phyloP scores from a whole-genome alignment of 805 yeast genomes.

The Kockiozyma suomiensis region DNA sequence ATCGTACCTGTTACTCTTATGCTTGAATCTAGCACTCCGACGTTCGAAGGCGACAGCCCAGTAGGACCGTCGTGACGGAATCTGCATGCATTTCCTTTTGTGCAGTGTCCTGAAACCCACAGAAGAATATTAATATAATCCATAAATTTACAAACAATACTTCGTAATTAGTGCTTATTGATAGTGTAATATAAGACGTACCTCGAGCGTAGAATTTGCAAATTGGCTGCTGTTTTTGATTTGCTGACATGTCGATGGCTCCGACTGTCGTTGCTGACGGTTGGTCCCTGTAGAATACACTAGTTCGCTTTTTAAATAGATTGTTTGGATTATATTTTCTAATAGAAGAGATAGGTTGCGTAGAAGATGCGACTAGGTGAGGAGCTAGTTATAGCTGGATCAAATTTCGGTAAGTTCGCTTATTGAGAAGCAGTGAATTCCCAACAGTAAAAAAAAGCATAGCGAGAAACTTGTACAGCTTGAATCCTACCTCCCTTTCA shows the following conservation, averaged over 20 bases:
- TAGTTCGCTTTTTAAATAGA: too few species aligned
- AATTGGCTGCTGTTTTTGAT: background rate
- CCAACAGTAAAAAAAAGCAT: background rate
- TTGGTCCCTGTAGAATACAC: too few species aligned
- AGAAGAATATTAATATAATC: background rate
- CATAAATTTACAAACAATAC: background rate
- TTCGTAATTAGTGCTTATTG: background rate
- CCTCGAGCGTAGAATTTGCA: background rate
- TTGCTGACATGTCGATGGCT: background rate
- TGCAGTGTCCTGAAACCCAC: background rate
- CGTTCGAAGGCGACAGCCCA: background rate
- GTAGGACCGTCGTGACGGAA: conserved; percentile 7
- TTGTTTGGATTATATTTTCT: too few species aligned
- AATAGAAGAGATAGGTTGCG: too few species aligned
- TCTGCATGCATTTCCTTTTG: background rate
- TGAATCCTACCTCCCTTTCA: too few species aligned
- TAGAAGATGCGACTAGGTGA: too few species aligned
- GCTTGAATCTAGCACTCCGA: background rate
- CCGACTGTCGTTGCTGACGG: too few species aligned
- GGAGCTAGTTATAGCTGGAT: too few species aligned
- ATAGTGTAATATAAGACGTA: background rate
- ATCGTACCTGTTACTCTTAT: background rate
- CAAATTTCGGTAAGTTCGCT: too few species aligned
- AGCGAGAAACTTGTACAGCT: too few species aligned
- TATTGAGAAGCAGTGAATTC: background rate